Conservation (phyloP, 768 basidiomycete species). For the Boletus sensibilis region DNA sequence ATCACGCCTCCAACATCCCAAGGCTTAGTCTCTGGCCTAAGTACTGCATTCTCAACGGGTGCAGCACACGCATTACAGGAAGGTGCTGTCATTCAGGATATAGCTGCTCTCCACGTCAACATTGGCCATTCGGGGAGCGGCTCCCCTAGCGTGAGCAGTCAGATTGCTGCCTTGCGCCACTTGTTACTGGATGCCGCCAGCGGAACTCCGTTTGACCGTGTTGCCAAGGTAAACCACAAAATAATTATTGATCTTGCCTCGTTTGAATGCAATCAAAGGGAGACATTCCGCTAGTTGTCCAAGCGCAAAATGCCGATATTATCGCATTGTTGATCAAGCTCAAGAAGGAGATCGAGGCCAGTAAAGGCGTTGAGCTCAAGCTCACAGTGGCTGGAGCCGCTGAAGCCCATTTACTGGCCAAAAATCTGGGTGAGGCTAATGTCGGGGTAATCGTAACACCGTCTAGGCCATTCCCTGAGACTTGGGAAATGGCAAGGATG, state of each 20-base stretch:
- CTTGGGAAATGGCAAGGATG: slow-evolving; percentile 60
- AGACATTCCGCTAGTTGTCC: slow-evolving; percentile 69
- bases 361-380: slow-evolving; percentile 43
- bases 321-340: slow-evolving; percentile 75
- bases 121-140: slow-evolving; percentile 45
- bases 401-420: slow-evolving; percentile 72
- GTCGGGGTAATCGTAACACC: slow-evolving; percentile 72
- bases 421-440: slow-evolving; percentile 62
- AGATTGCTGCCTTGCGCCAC: slow-evolving; percentile 70
- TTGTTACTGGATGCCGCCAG: slow-evolving; percentile 46
- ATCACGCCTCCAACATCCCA: slow-evolving; percentile 54
- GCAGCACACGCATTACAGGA: slow-evolving; percentile 53
- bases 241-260: not conserved
- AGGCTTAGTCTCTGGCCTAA: slow-evolving; percentile 56
- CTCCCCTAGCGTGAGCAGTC: slow-evolving; percentile 67
- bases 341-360: slow-evolving; percentile 59
- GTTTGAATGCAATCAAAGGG: slow-evolving; percentile 43
- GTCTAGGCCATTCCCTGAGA: slow-evolving; percentile 64
- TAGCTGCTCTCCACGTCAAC: slow-evolving; percentile 60
- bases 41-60: slow-evolving; percentile 57
- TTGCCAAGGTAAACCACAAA: slow-evolving; percentile 40
- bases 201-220: slow-evolving; percentile 38
- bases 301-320: slow-evolving; percentile 74
- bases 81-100: slow-evolving; percentile 59
- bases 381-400: slow-evolving; percentile 65